Evolutionary conservation across 2,329 filamentous ascomycete genomes (phyloP).

Genomic region (Xylariaceae sp.): DNA sequence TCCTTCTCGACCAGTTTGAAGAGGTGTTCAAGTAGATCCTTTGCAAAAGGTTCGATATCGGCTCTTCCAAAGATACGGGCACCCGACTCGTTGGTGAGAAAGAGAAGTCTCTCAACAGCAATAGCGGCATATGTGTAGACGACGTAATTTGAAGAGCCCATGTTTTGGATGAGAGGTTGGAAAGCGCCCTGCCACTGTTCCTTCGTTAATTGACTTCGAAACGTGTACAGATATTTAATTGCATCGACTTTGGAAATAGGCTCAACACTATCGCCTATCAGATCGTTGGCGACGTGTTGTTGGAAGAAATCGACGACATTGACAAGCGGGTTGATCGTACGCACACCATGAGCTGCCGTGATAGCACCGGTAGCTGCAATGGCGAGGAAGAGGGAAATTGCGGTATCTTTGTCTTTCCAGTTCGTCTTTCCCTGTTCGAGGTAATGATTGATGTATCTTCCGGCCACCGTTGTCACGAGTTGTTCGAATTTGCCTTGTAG

Average conservation of each 20-base stretch:
- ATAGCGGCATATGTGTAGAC: constrained; percentile 98
- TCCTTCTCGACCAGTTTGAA: constrained; percentile 90
- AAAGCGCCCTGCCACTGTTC: constrained; percentile 90
- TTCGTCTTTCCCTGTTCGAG: constrained; percentile 74
- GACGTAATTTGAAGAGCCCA: constrained; percentile 87
- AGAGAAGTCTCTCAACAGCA: constrained; percentile 88
- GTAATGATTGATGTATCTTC: constrained; percentile 82
- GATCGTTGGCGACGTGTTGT: constrained; percentile 83
- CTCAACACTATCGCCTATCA: constrained; percentile 68
- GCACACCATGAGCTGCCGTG: constrained; percentile 84
- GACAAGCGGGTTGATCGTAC: constrained; percentile 80
- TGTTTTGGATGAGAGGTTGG: constrained; percentile 82
- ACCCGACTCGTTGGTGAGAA: constrained; percentile 70
- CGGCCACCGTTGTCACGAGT: constrained; percentile 81
- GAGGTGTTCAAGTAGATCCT: constrained; percentile 82
- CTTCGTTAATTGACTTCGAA: constrained; percentile 89
- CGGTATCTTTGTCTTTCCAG: constrained; percentile 97
- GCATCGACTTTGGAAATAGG: constrained; percentile 94
- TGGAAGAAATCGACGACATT: constrained; percentile 95
- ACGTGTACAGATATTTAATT: constrained; percentile 96
- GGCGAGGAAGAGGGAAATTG: constrained; percentile 93
- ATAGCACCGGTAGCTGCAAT: constrained; percentile 88
- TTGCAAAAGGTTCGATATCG: constrained; percentile 76
- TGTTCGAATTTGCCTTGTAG: constrained; percentile 85
- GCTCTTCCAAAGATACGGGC: constrained; percentile 74